Conservation (phyloP, 139 green algal genomes). For the Micromonas pusilla region DNA sequence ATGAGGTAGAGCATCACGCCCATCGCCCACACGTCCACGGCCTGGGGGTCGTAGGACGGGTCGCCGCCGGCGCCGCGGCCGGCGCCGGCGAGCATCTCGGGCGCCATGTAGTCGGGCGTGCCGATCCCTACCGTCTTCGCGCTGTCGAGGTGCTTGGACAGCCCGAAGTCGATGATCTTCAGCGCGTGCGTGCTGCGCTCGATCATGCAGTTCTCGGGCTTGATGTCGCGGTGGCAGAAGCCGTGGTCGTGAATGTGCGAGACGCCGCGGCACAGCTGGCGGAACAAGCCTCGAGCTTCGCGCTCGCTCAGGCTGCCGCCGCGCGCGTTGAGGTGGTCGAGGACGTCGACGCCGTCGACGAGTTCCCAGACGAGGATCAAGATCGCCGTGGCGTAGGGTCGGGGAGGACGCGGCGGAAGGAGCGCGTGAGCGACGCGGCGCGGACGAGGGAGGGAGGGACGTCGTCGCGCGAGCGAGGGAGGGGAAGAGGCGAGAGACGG, state of each 20-base stretch:
- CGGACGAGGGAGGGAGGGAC: too few species aligned
- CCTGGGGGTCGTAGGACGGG: conserved; percentile 52
- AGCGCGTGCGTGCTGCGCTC: conserved; percentile 42
- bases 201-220: conserved; percentile 76
- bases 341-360: conserved; percentile 65
- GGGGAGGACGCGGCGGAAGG: too few species aligned
- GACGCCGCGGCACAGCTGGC: conserved; percentile 51
- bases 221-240: conserved; percentile 73
- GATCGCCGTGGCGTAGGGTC: not conserved
- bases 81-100: conserved; percentile 50
- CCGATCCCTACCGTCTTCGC: conserved; percentile 62
- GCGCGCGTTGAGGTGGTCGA: conserved; percentile 73
- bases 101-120: conserved; percentile 67
- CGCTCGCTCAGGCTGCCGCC: conserved; percentile 53
- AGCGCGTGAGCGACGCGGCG: too few species aligned
- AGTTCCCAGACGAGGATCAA: conserved; percentile 69
- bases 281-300: conserved; percentile 60
- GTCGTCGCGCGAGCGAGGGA: too few species aligned
- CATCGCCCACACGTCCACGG: conserved; percentile 70
- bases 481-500: too few species aligned
- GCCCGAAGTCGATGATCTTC: conserved; percentile 77
- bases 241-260: conserved; percentile 57
- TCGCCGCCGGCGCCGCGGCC: not conserved
- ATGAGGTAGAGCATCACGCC: conserved; percentile 79
- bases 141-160: conserved; percentile 60